Evolutionary conservation across 495 filamentous ascomycete species (phyloP).

Genomic region (Lentithecium fluviatile): DNA sequence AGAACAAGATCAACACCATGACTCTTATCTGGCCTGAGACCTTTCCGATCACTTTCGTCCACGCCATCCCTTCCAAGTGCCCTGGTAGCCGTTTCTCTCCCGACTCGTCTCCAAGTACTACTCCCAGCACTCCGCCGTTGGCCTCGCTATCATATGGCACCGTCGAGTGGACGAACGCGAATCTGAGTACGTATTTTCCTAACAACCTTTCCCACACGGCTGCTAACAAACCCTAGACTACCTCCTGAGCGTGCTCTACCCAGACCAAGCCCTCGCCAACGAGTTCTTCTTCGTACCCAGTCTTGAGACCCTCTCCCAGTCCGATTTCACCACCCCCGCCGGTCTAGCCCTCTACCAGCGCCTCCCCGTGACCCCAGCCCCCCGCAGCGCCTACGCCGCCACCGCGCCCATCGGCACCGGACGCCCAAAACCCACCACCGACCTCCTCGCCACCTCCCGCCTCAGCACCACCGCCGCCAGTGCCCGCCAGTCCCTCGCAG

Average conservation of each 20-base stretch:
- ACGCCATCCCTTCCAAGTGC: neutral
- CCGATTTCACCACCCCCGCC: neutral
- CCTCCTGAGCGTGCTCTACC: constrained; percentile 17
- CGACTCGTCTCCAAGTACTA: neutral
- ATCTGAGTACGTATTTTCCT: constrained; percentile 7
- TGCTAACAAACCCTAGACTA: constrained; percentile 9
- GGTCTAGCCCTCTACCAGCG: neutral
- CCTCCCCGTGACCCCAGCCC: neutral
- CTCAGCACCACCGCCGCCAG: neutral
- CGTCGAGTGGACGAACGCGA: constrained; percentile 3
- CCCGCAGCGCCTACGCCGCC: neutral
- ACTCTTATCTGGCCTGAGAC: neutral
- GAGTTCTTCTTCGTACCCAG: constrained; percentile 10
- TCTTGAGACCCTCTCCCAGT: constrained; percentile 7
- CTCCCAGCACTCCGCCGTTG: neutral
- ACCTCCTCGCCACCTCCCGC: neutral
- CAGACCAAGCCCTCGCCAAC: neutral
- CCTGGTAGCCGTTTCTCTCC: too few species aligned
- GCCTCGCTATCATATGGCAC: neutral
- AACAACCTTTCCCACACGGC: neutral
- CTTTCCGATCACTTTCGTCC: neutral
- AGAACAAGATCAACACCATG: neutral
- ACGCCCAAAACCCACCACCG: neutral
- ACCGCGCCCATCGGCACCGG: neutral
- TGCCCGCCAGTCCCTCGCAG: neutral